phyloP scores from a whole-genome alignment of 495 filamentous ascomycete genomes.

The Halenospora varia region DNA sequence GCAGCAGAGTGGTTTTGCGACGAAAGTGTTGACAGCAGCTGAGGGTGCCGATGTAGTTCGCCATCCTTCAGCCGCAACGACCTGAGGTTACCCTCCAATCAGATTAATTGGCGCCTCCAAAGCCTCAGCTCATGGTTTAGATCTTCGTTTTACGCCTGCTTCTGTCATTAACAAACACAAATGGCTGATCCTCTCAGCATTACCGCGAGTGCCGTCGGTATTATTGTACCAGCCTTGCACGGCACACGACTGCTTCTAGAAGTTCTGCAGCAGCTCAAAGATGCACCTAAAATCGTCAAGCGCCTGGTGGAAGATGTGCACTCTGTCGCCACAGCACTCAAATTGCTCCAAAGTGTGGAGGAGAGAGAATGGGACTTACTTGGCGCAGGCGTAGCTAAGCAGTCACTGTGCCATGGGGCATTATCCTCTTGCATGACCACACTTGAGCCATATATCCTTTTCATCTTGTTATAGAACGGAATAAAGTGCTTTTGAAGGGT shows the following conservation, averaged over 20 bases:
- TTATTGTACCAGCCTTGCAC: slow-evolving; percentile 35
- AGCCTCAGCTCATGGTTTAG: slow-evolving; percentile 9
- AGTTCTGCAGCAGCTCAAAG: slow-evolving; percentile 36
- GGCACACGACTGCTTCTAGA: slow-evolving; percentile 31
- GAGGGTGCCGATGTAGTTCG: slow-evolving; percentile 12
- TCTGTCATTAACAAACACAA: slow-evolving; percentile 25
- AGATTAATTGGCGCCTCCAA: slow-evolving; percentile 12
- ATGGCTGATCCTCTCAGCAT: slow-evolving; percentile 37
- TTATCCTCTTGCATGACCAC: slow-evolving; percentile 4
- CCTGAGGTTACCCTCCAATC: slow-evolving; percentile 9
- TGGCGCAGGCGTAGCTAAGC: slow-evolving; percentile 27
- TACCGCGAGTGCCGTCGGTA: slow-evolving; percentile 32
- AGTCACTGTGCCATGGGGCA: slow-evolving; percentile 6
- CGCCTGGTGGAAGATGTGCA: slow-evolving; percentile 29
- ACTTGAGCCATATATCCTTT: background rate
- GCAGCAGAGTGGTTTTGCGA: slow-evolving; percentile 13
- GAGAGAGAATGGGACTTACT: slow-evolving; percentile 33
- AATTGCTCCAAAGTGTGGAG: slow-evolving; percentile 31
- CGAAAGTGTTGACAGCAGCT: slow-evolving; percentile 8
- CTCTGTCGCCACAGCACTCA: slow-evolving; percentile 30
- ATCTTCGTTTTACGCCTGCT: slow-evolving; percentile 9
- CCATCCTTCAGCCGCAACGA: slow-evolving; percentile 13
- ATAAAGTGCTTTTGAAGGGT: background rate
- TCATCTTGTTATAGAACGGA: background rate
- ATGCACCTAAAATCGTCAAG: slow-evolving; percentile 33